Base-by-base conservation (phyloP, 805 yeast genomes). In the Zygoascus biomembranicola region DNA sequence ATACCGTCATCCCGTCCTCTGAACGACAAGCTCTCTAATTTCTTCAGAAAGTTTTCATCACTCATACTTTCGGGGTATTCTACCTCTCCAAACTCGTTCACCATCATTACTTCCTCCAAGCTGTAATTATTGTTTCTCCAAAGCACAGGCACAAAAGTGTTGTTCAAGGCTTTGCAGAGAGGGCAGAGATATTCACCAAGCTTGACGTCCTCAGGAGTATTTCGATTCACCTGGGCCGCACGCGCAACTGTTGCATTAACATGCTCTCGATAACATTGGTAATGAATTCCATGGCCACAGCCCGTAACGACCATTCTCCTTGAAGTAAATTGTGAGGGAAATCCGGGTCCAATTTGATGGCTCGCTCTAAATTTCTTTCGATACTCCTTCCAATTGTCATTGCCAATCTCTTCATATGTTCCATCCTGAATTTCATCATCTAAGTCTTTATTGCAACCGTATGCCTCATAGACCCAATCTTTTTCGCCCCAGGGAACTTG, bases 241-340 rank as follows among this genome's bases (percentile, higher is more conserved):
- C 84, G 76, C 50, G 79, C 72, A 44, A 77, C 74, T n/a, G 83
- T 77, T 26, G 53, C 51, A n/a, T 85, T 67, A 62, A 81, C 87
- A 54, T 81, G 81, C 51, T 79, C 68, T 35, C 32, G 16, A 62
- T 84, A 85, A 65, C 99, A 92, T 16, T 79, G 74, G 56, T 78
- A 81, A 67, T 92, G 99, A 83, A 92, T 85, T 1, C 96, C 95
- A 69, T 92, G 99, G 1, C 97, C 95, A 72, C 99, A 92, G 50
- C 95, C 84, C 56, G 81, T 78, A 2, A 84, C 73, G 0, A 85
- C 69, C 32, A 58, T 56, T 14, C 55, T 62, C 4, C 57, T 28
- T 9, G 42, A 31, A 14, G 44, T 18, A n/a, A 18, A 42, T 11
- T 42, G 51, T 9, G 50, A 49, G 2, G 82, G 80, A 59, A 85